Percentiles rank a stretch among this genome's conserved stretches.
These are phyloP conservation scores for Raffaelea arxii DNA, from an alignment of 2,329 filamentous ascomycete species.

Conservation along the genomic window DNA sequence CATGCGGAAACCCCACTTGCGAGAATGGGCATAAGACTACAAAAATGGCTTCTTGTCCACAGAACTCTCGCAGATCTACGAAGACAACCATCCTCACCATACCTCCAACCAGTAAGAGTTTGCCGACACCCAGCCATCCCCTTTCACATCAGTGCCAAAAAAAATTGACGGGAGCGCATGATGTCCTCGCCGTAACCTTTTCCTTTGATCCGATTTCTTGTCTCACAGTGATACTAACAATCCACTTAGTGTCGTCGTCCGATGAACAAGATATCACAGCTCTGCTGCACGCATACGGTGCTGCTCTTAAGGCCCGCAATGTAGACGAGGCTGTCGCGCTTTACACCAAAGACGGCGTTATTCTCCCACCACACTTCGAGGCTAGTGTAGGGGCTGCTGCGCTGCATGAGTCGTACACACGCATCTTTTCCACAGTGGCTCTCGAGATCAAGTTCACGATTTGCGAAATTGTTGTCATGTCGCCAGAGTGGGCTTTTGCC, in stretches of 20 bases:
- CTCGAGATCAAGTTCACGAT: conserved; percentile 1
- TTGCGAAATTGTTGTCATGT: conserved; percentile 2
- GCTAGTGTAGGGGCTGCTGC: conserved; percentile 1
- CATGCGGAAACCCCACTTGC: too few species aligned
- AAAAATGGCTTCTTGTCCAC: too few species aligned
- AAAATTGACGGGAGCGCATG: too few species aligned
- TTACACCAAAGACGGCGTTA: conserved; percentile 4
- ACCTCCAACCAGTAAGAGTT: too few species aligned
- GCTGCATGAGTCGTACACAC: conserved; percentile 2
- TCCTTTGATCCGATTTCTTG: too few species aligned
- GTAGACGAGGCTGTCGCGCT: conserved; percentile 2
- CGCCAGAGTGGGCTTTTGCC: conserved; percentile 3
- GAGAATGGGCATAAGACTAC: too few species aligned
- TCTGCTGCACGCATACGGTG: conserved; percentile 4
- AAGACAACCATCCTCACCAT: too few species aligned
- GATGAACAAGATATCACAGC: neutral
- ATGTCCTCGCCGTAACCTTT: too few species aligned
- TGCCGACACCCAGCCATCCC: too few species aligned
- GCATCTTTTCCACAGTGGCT: conserved; percentile 3
- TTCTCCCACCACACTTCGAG: conserved; percentile 2
- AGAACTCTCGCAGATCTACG: too few species aligned
- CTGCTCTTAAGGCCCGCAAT: conserved; percentile 4
- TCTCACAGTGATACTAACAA: too few species aligned
- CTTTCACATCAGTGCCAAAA: too few species aligned
- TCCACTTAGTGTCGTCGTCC: neutral